Percentiles rank a stretch among this genome's conserved stretches.
phyloP scores from a whole-genome alignment of 441 rosid species.

The Populus hybrid region DNA sequence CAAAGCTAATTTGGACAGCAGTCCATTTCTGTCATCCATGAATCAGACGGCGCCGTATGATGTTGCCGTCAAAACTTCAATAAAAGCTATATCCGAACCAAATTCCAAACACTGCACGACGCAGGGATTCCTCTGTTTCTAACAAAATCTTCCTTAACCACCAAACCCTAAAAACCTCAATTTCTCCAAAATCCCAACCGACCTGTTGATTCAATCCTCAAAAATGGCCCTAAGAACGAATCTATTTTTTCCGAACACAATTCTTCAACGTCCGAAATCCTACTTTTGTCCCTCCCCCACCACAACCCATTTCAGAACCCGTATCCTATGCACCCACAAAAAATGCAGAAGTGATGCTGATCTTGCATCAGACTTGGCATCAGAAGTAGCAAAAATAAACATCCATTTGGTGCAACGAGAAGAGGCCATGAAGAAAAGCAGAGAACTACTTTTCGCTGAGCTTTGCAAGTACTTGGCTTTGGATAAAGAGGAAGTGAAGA shows the following conservation, averaged over 20 bases:
- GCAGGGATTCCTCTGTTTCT: neutral
- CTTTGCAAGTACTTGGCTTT: constrained; percentile 42
- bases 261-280: neutral
- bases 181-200: neutral
- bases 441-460: constrained; percentile 56
- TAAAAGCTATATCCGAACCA: neutral
- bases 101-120: neutral
- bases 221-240: neutral
- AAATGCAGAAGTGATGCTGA: constrained; percentile 35
- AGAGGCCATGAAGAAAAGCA: constrained; percentile 76
- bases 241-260: neutral
- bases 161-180: neutral
- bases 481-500: constrained; percentile 46
- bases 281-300: constrained; percentile 14
- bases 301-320: constrained; percentile 20
- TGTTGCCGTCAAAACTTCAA: neutral
- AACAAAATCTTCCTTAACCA: neutral
- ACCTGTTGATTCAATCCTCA: neutral
- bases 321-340: constrained; percentile 32
- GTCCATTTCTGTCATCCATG: neutral
- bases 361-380: constrained; percentile 57
- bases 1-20: neutral
- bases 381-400: constrained; percentile 52
- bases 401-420: constrained; percentile 43
- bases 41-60: neutral